These are phyloP conservation scores for Pseudogymnoascus sp. DNA, from an alignment of 2,329 filamentous ascomycete species.

Conservation along the genomic window DNA sequence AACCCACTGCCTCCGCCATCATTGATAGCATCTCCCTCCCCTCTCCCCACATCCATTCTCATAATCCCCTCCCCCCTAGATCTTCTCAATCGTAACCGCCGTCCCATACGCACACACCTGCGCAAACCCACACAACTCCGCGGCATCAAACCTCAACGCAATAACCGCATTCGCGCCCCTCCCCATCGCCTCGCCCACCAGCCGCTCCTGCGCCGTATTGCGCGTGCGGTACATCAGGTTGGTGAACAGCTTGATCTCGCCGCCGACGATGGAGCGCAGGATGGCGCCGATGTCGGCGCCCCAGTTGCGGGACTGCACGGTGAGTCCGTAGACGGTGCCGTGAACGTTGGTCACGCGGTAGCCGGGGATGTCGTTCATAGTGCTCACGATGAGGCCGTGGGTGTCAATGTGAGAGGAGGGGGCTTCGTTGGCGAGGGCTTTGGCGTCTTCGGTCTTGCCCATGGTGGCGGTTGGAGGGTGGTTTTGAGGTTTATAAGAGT, in stretches of 20 bases:
- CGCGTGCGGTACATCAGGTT: slow-evolving; percentile 51
- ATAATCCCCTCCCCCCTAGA: slow-evolving; percentile 31
- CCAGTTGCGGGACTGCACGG: slow-evolving; percentile 51
- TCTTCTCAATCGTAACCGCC: slow-evolving; percentile 49
- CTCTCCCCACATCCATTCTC: neutral
- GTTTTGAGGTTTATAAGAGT: neutral
- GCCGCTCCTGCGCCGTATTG: slow-evolving; percentile 49
- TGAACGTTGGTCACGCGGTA: slow-evolving; percentile 51
- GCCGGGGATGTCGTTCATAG: slow-evolving; percentile 56
- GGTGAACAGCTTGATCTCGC: slow-evolving; percentile 53
- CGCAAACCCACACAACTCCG: slow-evolving; percentile 46
- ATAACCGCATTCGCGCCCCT: slow-evolving; percentile 55
- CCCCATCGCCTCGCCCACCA: slow-evolving; percentile 49
- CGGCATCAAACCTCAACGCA: slow-evolving; percentile 50
- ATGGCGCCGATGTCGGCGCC: slow-evolving; percentile 49
- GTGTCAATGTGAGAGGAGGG: slow-evolving; percentile 50
- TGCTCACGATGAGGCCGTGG: slow-evolving; percentile 52
- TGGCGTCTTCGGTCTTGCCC: neutral
- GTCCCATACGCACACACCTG: slow-evolving; percentile 56
- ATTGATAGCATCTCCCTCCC: neutral
- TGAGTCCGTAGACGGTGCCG: slow-evolving; percentile 51
- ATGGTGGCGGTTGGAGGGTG: slow-evolving; percentile 21
- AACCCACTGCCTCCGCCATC: too few species aligned
- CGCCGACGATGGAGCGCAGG: slow-evolving; percentile 49
- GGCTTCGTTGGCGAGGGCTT: neutral